A percentile compares a stretch with the other conserved stretches of the same genome.
Conservation (phyloP, 257 asterid species). For the Solanum chiquidenum region DNA sequence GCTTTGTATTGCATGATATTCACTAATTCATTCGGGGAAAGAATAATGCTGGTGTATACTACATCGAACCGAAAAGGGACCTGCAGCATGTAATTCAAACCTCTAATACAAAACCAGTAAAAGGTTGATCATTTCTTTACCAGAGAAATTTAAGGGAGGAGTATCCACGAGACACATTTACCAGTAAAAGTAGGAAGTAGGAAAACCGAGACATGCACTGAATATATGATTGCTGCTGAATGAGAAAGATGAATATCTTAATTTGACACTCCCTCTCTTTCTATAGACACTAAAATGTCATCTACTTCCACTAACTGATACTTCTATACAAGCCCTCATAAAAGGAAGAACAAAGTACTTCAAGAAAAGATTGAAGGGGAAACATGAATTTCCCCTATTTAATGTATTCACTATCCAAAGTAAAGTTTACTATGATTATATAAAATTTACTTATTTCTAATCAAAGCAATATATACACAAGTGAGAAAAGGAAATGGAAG, state of each 20-base stretch:
- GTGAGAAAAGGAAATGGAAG: not conserved
- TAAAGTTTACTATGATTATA: not conserved
- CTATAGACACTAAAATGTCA: not conserved
- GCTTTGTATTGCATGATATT: not conserved
- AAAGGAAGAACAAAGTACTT: not conserved
- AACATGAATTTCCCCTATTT: not conserved
- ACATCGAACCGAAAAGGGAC: not conserved
- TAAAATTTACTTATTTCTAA: not conserved
- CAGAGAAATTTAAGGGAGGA: not conserved
- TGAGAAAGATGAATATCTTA: not conserved
- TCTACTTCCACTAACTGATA: not conserved
- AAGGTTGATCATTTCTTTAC: not conserved
- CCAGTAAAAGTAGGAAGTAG: not conserved
- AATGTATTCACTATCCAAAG: not conserved
- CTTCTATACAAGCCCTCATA: not conserved
- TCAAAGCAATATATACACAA: conserved; percentile 3
- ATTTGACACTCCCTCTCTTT: not conserved
- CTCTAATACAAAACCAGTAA: not conserved
- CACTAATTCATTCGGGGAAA: not conserved
- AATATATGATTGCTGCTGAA: not conserved
- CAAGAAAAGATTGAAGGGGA: not conserved
- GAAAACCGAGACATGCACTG: not conserved
- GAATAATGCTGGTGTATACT: not conserved
- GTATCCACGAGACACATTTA: not conserved
- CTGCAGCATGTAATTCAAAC: not conserved